These are phyloP conservation scores for Zygosaccharomyces bisporus DNA, from an alignment of 805 yeast species.

Conservation along the genomic window DNA sequence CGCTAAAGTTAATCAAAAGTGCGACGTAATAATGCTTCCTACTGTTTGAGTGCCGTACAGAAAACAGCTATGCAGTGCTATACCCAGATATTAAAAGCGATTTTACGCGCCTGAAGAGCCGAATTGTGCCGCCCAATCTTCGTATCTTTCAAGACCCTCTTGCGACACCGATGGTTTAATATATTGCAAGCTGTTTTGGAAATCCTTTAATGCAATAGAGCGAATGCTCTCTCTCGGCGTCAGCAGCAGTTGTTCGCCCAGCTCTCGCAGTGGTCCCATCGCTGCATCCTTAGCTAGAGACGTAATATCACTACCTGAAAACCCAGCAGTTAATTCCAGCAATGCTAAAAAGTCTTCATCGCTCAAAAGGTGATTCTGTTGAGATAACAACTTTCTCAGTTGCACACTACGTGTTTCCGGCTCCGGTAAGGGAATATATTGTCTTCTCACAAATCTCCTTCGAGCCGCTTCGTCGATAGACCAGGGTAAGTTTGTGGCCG, in stretches of 20 bases:
- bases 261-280: slow-evolving; percentile 90
- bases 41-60: not conserved
- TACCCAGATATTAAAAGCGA: not conserved
- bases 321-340: slow-evolving; percentile 67
- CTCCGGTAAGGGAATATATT: slow-evolving; percentile 93
- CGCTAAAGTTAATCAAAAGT: not conserved
- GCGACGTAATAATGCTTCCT: not conserved
- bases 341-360: slow-evolving; percentile 60
- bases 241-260: slow-evolving; percentile 76
- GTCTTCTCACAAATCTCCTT: slow-evolving; percentile 85
- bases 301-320: slow-evolving; percentile 91
- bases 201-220: slow-evolving; percentile 69
- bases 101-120: slow-evolving; percentile 81
- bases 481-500: slow-evolving; percentile 97
- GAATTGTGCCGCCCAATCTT: slow-evolving; percentile 80
- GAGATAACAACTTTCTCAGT: slow-evolving; percentile 57
- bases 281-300: slow-evolving; percentile 96
- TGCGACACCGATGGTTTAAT: slow-evolving; percentile 85
- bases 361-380: slow-evolving; percentile 67
- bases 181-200: slow-evolving; percentile 66
- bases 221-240: slow-evolving; percentile 72
- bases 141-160: slow-evolving; percentile 76
- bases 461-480: slow-evolving; percentile 95
- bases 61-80: not conserved
- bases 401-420: slow-evolving; percentile 74